Base-by-base conservation (phyloP, 306 rosid genomes). In the Glycine soja region DNA sequence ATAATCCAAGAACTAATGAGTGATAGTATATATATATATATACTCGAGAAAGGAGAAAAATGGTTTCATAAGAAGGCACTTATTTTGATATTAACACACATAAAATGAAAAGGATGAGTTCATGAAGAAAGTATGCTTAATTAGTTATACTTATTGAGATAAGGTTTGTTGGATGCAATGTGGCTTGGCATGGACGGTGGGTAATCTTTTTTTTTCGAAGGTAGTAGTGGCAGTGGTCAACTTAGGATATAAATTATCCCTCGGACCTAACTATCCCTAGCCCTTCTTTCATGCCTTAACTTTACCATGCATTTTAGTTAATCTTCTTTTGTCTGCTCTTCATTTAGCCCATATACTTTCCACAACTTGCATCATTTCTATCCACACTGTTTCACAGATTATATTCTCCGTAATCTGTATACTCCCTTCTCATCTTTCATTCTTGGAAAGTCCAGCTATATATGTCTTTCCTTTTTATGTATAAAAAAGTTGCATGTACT, bases 221-320 rank as follows among this genome's bases (percentile, higher is more conserved):
- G 30, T 12, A 66, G 42, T 84, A 78, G 47, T 86, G 92, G 92
- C 40, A 77, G 15, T 87, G 64, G 91, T 90, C 97, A 92, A 90
- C 91, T 48, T 79, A 75, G 88, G 89, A 80, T 81, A 84, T 87
- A 81, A 85, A 90, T 89, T 80, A 72, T 78, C 74, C 68, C 38
- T 62, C 19, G 75, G 88, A 87, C 88, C 86, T 75, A 32, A 76
- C 71, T 52, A 69, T 71, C 46, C 58, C 10, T 70, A 74, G 82
- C 63, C 80, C 81, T 66, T 61, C 84, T 80, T 89, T 84, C 85
- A 52, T 89, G 90, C 82, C 90, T 42, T 84, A 51, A 74, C 89
- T 87, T 90, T 85, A 82, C 72, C 86, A 14, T 79, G 85, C 95
- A 88, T 73, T 30, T 14, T 79, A 11, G 84, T 86, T 68, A 68